These are phyloP conservation scores for Pseudopyricularia cyperi DNA, from an alignment of 2,329 filamentous ascomycete species.

Conservation along the genomic window DNA sequence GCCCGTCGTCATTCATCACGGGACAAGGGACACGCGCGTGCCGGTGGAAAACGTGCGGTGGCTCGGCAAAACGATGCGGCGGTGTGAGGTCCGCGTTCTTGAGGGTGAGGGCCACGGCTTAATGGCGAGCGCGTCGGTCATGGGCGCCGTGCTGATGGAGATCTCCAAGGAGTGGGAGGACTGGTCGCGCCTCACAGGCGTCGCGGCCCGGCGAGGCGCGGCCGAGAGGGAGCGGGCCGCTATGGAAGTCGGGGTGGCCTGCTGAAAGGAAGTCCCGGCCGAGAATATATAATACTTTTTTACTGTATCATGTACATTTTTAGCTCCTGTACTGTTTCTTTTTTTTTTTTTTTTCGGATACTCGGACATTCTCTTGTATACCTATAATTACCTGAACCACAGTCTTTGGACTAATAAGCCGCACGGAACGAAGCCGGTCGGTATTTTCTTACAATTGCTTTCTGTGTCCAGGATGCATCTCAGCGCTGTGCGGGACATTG, in stretches of 20 bases:
- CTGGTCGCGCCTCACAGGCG: conserved; percentile 52
- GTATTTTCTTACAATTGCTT: no score
- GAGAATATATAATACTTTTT: background rate
- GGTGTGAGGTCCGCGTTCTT: conserved; percentile 81
- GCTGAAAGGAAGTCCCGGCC: background rate
- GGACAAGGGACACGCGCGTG: conserved; percentile 77
- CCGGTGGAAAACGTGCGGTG: conserved; percentile 91
- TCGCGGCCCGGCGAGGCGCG: background rate
- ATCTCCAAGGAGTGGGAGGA: conserved; percentile 91
- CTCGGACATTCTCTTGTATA: background rate
- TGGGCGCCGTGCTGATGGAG: conserved; percentile 89
- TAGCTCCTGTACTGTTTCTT: background rate
- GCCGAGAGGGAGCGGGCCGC: background rate
- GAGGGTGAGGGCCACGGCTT: conserved; percentile 88
- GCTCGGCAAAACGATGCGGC: conserved; percentile 86
- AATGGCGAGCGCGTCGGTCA: conserved; percentile 88
- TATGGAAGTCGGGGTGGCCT: background rate
- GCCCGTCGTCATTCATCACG: conserved; percentile 87
- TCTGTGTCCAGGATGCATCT: no score
- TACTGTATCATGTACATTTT: background rate
- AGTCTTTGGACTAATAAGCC: background rate
- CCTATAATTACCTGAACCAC: background rate
- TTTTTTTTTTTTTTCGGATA: background rate
- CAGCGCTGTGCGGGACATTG: no score
- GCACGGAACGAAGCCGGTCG: no score